Evolutionary conservation across 805 yeast genomes (phyloP).

Genomic region (Maudiozyma turicensis): DNA sequence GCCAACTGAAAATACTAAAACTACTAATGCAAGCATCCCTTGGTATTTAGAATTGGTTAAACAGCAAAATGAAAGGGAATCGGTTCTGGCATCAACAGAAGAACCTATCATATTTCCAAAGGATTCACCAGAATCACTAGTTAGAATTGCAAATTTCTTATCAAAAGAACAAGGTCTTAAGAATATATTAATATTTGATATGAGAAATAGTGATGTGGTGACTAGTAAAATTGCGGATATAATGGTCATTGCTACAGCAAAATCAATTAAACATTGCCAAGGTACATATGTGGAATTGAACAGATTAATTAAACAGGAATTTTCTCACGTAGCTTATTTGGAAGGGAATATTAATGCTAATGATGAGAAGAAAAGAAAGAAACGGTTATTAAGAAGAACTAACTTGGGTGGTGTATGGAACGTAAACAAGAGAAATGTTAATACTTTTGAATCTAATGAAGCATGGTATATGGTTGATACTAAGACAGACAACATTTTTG

Average conservation of each 20-base stretch:
- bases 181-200: constrained; percentile 56
- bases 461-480: constrained; percentile 81
- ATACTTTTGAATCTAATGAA: constrained; percentile 41
- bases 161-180: constrained; percentile 55
- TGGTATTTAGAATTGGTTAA: constrained; percentile 47
- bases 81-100: neutral
- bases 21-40: constrained; percentile 29
- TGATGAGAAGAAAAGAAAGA: constrained; percentile 40
- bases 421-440: constrained; percentile 37
- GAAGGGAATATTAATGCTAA: constrained; percentile 68
- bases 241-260: constrained; percentile 65
- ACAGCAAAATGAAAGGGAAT: constrained; percentile 15
- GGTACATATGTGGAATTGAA: constrained; percentile 57
- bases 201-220: constrained; percentile 31
- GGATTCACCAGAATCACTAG: constrained; percentile 44
- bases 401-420: constrained; percentile 41
- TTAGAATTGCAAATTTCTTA: constrained; percentile 29
- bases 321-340: constrained; percentile 37
- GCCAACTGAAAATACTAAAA: neutral
- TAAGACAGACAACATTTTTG: constrained; percentile 46
- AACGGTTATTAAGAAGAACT: constrained; percentile 43
- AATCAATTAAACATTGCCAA: constrained; percentile 63
- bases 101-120: constrained; percentile 49
- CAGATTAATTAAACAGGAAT: constrained; percentile 45
- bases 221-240: constrained; percentile 31